Base-by-base conservation (phyloP, 129 eudicot genomes). In the Tagetes erecta region DNA sequence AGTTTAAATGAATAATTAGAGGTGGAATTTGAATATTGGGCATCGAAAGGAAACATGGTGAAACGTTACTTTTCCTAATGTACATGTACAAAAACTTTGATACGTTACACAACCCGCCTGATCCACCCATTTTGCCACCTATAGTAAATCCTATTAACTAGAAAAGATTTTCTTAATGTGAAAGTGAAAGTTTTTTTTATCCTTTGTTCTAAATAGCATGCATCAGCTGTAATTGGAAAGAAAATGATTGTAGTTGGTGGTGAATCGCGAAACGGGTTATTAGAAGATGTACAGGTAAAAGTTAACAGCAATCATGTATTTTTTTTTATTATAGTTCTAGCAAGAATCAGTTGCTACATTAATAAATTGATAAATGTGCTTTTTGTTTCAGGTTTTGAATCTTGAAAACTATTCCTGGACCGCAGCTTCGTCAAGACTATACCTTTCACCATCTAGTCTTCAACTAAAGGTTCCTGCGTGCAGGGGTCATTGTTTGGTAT, bases 171-270 rank as follows among this genome's bases (percentile, higher is more conserved):
- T 20, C 10, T 55, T 55, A 55, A 20, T 6, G 4, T 55, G 36
- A 55, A 55, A 53, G 60, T 65, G 92, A 30, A 44, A 33, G 42
- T 44, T 82, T 90, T 44, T 82, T 90, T 31, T 67, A 75, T 52
- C 56, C 40, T 73, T 78, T 70, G 44, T 34, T 41, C 27, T 80
- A 77, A 64, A 70, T 82, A 93, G 98, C 98, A 93, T 84, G 98
- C 97, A 59, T 95, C 98, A 67, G 91, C 89, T 62, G 92, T 90
- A 37, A 82, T 90, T 35, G 98, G 98, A 71, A 90, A 88, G 85
- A 90, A 87, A 82, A 93, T 93, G 98, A 87, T 93, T 80, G 84
- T 93, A 6, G 98, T 93, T 72, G 98, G 98, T 59, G 98, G 98
- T 57, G 98, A 93, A 86, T 90, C 91, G 77, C 85, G 85, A 67